Evolutionary conservation across 2,329 filamentous ascomycete genomes (phyloP).

Genomic region (Chrysosporium queenslandicum): DNA sequence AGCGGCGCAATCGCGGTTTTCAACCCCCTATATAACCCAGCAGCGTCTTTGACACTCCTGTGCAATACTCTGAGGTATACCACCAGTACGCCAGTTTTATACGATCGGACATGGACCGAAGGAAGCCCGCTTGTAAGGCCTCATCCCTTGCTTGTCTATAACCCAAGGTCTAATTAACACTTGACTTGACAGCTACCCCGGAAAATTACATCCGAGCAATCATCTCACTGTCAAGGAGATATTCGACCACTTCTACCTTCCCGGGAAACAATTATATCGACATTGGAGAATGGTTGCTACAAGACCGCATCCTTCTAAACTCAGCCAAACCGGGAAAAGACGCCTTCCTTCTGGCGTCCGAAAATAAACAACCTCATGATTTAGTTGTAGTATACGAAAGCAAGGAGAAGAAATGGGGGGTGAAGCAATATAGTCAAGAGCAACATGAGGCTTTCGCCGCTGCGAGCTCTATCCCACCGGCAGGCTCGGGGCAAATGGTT

Average conservation of each 20-base stretch:
- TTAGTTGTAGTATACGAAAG: slow-evolving; percentile 3
- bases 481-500: neutral
- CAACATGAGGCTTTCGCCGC: slow-evolving; percentile 2
- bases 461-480: neutral
- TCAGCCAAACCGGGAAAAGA: neutral
- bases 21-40: too few species aligned
- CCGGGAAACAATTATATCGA: slow-evolving; percentile 5
- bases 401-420: neutral
- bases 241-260: slow-evolving; percentile 3
- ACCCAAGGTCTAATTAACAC: neutral
- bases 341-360: neutral
- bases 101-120: neutral
- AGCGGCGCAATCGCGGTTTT: too few species aligned
- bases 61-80: too few species aligned
- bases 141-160: neutral
- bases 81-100: neutral
- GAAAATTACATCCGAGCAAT: slow-evolving; percentile 9
- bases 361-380: neutral
- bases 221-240: slow-evolving; percentile 11
- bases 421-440: slow-evolving; percentile 4
- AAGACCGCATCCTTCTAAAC: too few species aligned
- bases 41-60: too few species aligned
- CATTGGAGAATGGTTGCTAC: slow-evolving; percentile 5
- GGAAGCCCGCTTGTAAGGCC: neutral
- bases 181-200: slow-evolving; percentile 3